Evolutionary conservation across 2,329 filamentous ascomycete species (phyloP), one percentile per base, ranked within the genome.

Genomic region (Pyrenochaeta sp.): DNA sequence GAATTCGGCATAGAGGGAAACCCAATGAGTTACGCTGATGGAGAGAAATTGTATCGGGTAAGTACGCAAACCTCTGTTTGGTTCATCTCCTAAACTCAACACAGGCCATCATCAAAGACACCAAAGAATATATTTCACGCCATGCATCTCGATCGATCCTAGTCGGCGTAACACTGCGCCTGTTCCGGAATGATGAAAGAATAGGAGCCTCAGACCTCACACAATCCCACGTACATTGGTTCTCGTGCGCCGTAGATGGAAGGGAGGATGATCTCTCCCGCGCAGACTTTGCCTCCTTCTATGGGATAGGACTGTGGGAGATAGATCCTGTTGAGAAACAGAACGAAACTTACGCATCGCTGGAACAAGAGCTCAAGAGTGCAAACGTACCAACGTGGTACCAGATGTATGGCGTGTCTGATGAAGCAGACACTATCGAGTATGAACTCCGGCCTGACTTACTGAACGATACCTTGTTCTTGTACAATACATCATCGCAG

Each of bases 31-130:
- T 56, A 46, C 34, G 46, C 44, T 11, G 44, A 47, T 22, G 45
- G 37, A 6, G 37, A 51, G 20, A 51, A 55, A 20, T 22, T 38
- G 9, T 44, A 37, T 14, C 24, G 46, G 20, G 46, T 50, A 18
- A 14, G 41, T 38, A 15, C 20, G 9, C 5, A 22, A 7, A 20
- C 27, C 11, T 6, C 2, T 7, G 4, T 19, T 6, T 5, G 14
- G 11, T 17, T n/a, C 9, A 17, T 6, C 19, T 13, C 11, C 18
- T 19, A 22, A 42, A 7, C 8, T 10, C 11, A 13, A 13, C 7
- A 2, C 15, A 53, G 49, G 34, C 39, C 2, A 37, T 51, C 11
- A 30, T 55, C 5, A 36, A 48, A 17, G 51, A 55, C 34, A 48
- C 40, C 6, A 48, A 44, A 32, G 41, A 48, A 15, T 55, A 55